Percentiles rank a stretch among this genome's conserved stretches.
These are phyloP conservation scores for Porphyrellus cyaneotinctus DNA, from an alignment of 768 basidiomycete genomes.

Conservation along the genomic window DNA sequence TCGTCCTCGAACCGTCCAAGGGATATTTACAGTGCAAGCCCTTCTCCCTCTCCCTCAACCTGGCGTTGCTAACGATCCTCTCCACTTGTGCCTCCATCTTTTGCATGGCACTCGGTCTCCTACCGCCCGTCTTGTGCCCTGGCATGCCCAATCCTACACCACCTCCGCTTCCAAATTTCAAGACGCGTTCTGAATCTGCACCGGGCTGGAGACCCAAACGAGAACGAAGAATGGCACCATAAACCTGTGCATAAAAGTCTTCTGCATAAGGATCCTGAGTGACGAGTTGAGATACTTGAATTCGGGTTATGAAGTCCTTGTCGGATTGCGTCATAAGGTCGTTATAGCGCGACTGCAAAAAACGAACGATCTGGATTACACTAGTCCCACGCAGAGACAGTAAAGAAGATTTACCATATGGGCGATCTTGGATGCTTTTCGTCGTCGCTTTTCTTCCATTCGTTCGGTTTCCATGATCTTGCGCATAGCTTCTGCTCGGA, in stretches of 20 bases:
- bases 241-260: constrained; percentile 98
- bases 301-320: constrained; percentile 99
- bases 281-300: constrained; percentile 97
- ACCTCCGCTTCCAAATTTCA: constrained; percentile 85
- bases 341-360: constrained; percentile 76
- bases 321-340: constrained; percentile 97
- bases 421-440: constrained; percentile 81
- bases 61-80: constrained; percentile 88
- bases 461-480: constrained; percentile 89
- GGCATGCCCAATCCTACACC: constrained; percentile 67
- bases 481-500: constrained; percentile 76
- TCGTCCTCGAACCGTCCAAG: neutral
- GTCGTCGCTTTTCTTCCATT: constrained; percentile 79
- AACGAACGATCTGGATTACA: neutral
- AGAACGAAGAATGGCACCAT: constrained; percentile 78
- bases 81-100: constrained; percentile 95
- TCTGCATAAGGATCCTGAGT: constrained; percentile 97
- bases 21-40: constrained; percentile 50
- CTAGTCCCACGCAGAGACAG: neutral
- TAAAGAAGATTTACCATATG: constrained; percentile 60
- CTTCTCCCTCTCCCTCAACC: constrained; percentile 83
- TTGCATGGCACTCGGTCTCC: constrained; percentile 84
- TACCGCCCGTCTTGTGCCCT: constrained; percentile 50
- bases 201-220: constrained; percentile 64
- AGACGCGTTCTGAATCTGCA: constrained; percentile 65